These are phyloP conservation scores for Yamadazyma sp. DNA, from an alignment of 805 yeast species.

Conservation along the genomic window DNA sequence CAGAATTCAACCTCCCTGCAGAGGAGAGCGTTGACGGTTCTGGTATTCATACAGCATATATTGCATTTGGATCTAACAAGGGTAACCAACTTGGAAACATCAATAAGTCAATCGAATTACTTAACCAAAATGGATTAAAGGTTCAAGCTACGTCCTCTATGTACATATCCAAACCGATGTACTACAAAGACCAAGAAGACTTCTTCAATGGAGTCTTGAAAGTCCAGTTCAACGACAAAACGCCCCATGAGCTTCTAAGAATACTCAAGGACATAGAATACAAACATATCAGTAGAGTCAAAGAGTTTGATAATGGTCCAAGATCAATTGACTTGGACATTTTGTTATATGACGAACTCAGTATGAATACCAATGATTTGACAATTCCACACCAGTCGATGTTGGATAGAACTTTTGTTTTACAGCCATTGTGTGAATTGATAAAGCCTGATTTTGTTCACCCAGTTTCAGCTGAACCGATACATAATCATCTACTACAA, in stretches of 20 bases:
- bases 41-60: constrained; percentile 52
- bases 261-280: constrained; percentile 78
- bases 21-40: constrained; percentile 10
- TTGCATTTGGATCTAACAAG: constrained; percentile 88
- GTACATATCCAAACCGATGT: constrained; percentile 93
- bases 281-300: constrained; percentile 64
- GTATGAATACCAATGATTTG: constrained; percentile 57
- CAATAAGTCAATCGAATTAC: constrained; percentile 48
- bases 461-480: constrained; percentile 85
- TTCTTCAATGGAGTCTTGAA: constrained; percentile 83
- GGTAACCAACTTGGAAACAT: constrained; percentile 74
- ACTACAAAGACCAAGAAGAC: constrained; percentile 71
- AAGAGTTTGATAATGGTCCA: constrained; percentile 87
- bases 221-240: constrained; percentile 52
- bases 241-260: constrained; percentile 63
- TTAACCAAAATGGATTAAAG: constrained; percentile 40
- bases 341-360: constrained; percentile 61
- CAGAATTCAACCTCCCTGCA: constrained; percentile 34
- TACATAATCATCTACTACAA: constrained; percentile 63
- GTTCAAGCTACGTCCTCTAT: constrained; percentile 70
- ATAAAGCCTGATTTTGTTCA: constrained; percentile 65
- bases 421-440: constrained; percentile 84
- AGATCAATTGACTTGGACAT: constrained; percentile 89
- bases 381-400: constrained; percentile 84
- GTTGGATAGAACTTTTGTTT: constrained; percentile 87